These are phyloP conservation scores for Ilex asprella DNA, from an alignment of 257 asterid genomes.

Conservation along the genomic window DNA sequence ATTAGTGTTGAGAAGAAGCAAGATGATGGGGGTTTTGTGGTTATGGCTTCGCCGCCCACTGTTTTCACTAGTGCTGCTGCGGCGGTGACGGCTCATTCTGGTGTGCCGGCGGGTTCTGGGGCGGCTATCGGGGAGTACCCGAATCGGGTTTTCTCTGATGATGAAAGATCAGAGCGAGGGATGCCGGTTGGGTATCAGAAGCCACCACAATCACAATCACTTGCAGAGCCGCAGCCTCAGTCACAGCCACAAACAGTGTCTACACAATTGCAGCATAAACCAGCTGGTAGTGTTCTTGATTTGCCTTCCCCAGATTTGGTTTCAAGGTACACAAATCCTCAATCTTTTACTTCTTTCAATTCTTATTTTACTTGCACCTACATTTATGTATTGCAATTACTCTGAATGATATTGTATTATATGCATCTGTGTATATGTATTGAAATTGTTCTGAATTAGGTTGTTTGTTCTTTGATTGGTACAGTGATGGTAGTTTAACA, in stretches of 20 bases:
- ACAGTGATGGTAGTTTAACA: conserved; percentile 73
- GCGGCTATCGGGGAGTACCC: neutral
- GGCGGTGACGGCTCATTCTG: neutral
- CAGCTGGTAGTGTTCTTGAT: neutral
- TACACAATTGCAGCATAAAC: conserved; percentile 1
- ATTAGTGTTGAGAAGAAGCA: conserved; percentile 43
- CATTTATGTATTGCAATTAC: too few species aligned
- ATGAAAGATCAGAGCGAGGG: neutral
- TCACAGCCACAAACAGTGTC: neutral
- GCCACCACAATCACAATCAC: neutral
- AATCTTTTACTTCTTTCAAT: conserved; percentile 7
- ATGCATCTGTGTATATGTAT: neutral
- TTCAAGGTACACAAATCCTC: neutral
- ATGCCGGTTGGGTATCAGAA: neutral
- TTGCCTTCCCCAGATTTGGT: neutral
- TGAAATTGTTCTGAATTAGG: conserved; percentile 21
- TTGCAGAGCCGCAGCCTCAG: neutral
- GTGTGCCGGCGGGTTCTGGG: neutral
- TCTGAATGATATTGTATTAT: neutral
- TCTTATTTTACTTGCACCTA: too few species aligned
- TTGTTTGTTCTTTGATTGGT: conserved; percentile 4
- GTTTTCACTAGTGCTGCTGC: neutral
- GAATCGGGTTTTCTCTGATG: conserved; percentile 1
- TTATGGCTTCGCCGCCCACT: neutral
- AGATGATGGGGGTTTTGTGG: conserved; percentile 41